Conservation (phyloP, 2,329 filamentous ascomycete genomes). For the Colletotrichum gloeosporioides region DNA sequence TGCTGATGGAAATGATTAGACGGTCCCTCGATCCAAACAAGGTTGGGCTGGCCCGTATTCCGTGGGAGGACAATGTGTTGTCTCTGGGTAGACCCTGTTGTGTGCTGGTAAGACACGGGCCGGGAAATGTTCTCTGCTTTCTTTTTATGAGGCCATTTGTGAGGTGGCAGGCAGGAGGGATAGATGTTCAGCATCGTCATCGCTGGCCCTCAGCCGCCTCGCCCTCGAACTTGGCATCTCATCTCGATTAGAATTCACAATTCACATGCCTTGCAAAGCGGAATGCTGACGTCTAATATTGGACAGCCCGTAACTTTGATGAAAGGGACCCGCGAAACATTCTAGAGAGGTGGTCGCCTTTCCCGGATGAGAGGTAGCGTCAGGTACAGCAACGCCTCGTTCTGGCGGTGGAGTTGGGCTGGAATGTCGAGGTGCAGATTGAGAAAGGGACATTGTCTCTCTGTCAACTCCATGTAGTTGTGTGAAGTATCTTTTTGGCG, state of each 20-base stretch:
- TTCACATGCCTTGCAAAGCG: background rate
- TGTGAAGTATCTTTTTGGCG: background rate
- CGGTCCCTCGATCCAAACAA: background rate
- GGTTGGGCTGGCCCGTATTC: background rate
- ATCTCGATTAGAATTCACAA: background rate
- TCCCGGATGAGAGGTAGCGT: background rate
- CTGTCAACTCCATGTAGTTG: background rate
- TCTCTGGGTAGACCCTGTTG: background rate
- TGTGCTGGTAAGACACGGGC: background rate
- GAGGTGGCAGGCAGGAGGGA: background rate
- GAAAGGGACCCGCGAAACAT: background rate
- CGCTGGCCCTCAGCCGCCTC: background rate
- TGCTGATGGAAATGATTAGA: background rate
- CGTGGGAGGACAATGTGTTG: background rate
- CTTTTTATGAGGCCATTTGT: background rate
- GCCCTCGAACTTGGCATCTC: background rate
- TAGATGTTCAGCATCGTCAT: background rate
- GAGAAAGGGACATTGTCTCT: background rate
- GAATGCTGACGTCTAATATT: background rate
- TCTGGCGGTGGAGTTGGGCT: background rate
- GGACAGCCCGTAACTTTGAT: background rate
- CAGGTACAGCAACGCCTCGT: slow-evolving; percentile 3
- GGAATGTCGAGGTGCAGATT: background rate
- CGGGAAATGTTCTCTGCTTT: background rate
- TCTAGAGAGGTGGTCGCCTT: background rate